Evolutionary conservation across 768 basidiomycete genomes (phyloP), one percentile per base, ranked within the genome.

Genomic region (Suillus sp.): DNA sequence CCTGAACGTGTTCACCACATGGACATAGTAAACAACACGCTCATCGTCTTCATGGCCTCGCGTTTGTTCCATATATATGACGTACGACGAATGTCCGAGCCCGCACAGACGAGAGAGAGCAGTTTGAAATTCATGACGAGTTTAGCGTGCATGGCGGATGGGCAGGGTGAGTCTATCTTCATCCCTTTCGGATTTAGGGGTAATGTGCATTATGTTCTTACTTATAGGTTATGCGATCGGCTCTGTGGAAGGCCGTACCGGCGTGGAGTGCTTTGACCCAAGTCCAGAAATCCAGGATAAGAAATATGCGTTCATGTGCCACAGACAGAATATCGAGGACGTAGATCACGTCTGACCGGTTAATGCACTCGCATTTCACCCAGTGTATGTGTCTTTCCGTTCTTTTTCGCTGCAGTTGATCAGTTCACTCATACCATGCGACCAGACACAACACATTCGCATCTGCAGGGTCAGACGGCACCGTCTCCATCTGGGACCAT

Each of bases 321-420:
- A 99, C 71, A 84, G 96, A 4, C 91, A 94, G 72, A 88, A 92
- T 4, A 88, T 95, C 64, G 89, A 92, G 42, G 94, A 92, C 42
- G 90, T 91, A 14, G 97, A 99, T 74, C 92, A 95, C 67, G 96
- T 98, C 25, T 99, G 93, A 87, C 95, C 96, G 0, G 96, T 99
- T 65, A 97, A 98, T 70, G 86, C 94, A 0, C 84, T 99, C 34
- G 93, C 95, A 0, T 99, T 98, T 80, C 95, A 98, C 70, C 95
- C 96, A 0, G 78, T 83, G 84, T 95, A 72, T 56, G 86, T 78
- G 20, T 5, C 60, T 37, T 38, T 18, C 53, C 13, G 34, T 34
- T 63, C 47, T 56, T 47, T 58, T 47, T 25, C 1, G 42, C 61
- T 2, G 11, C 42, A 20, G n/a, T 43, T 47, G 27, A 50, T 60